Conservation (phyloP, 73 alveolate genomes). For the Tetrahymena borealis region DNA sequence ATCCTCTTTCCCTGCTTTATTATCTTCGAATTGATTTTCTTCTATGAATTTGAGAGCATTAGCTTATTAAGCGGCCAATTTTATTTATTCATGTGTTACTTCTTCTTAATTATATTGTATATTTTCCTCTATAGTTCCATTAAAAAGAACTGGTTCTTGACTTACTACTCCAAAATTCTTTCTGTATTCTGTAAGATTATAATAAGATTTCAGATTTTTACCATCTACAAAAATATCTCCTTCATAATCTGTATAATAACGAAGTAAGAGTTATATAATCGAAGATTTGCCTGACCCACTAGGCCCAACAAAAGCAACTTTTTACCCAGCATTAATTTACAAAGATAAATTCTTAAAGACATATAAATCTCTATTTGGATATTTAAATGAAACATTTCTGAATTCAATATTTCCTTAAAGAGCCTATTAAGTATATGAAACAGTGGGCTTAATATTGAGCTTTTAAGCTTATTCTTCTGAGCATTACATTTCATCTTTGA, state of each 20-base stretch:
- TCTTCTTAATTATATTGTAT: slow-evolving; percentile 46
- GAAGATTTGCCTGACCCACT: slow-evolving; percentile 83
- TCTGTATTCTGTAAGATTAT: slow-evolving; percentile 51
- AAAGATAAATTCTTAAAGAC: slow-evolving; percentile 52
- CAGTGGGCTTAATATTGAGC: not conserved
- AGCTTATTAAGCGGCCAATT: slow-evolving; percentile 54
- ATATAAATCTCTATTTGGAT: slow-evolving; percentile 52
- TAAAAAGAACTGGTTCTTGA: slow-evolving; percentile 76
- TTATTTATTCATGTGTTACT: slow-evolving; percentile 55
- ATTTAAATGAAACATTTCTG: slow-evolving; percentile 64
- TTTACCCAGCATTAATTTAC: slow-evolving; percentile 52
- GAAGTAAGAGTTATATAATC: slow-evolving; percentile 51
- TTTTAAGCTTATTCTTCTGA: not conserved
- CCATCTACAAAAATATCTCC: slow-evolving; percentile 71
- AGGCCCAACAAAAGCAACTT: slow-evolving; percentile 74
- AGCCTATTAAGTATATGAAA: not conserved
- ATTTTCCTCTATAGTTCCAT: slow-evolving; percentile 59
- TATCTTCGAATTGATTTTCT: slow-evolving; percentile 5
- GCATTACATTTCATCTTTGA: slow-evolving; percentile 4
- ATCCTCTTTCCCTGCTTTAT: not conserved
- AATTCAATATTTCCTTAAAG: slow-evolving; percentile 63
- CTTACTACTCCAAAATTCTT: slow-evolving; percentile 66
- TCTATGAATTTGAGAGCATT: slow-evolving; percentile 52
- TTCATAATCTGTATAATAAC: slow-evolving; percentile 69
- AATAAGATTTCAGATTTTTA: slow-evolving; percentile 42